Evolutionary conservation across 2,329 filamentous ascomycete genomes (phyloP), one percentile per base, ranked within the genome.

Genomic region (Talaromyces albobiverticillius): DNA sequence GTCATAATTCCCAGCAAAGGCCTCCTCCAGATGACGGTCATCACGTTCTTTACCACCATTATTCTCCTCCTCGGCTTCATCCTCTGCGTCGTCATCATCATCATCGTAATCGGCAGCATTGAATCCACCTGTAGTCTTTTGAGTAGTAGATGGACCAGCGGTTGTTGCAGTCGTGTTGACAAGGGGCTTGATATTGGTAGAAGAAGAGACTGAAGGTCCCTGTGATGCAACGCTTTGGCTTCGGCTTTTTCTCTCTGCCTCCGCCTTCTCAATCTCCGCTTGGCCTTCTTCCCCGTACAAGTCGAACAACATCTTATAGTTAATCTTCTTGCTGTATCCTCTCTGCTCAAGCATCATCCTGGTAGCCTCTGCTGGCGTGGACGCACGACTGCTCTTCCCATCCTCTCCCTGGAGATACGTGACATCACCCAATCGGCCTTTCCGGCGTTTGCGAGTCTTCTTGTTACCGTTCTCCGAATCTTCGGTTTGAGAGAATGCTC

Each of bases 291-390:
- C 66, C 20, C 67, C 71, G 54, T 72, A 75, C 5, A 75, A 55
- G 2, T 68, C 66, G 41, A 74, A 70, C 7, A 75, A 55, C 13
- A 73, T 61, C 36, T 67, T 68, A 51, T 90, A 90, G 62, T 90
- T 89, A 66, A 91, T 88, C 64, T 88, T 86, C 70, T 85, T 88
- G 58, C 85, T 89, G 71, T 85, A 87, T 0, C 81, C 82, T 43
- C 86, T 78, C 53, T 83, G 82, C 68, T 87, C 86, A 66, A 89
- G 76, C 60, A 87, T 86, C 53, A 82, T 81, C 57, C 83, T 78
- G 13, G 86, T 86, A 1, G 87, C 87, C 66, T 90, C 87, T 2
- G 81, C 85, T 0, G 88, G 84, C 1, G 83, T 85, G 25, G 79
- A 84, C 14, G 87, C 87, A 0, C 86, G 83, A 22, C 81, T 83